A percentile compares a stretch with the other conserved stretches of the same genome.
These are phyloP conservation scores for Phyllosticta paracitricarpa DNA, from an alignment of 2,329 filamentous ascomycete genomes.

Conservation along the genomic window DNA sequence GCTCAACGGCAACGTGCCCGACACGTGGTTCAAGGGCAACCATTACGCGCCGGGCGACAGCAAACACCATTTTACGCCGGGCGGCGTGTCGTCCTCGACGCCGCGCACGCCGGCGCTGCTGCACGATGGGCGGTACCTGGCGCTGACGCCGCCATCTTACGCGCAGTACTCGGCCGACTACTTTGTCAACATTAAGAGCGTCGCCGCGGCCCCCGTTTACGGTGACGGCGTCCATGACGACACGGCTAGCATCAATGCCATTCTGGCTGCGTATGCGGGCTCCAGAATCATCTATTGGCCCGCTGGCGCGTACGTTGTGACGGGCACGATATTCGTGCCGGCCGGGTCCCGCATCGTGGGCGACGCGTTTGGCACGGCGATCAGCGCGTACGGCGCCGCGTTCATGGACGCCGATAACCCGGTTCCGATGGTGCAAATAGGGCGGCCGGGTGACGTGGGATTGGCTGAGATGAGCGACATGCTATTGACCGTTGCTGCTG, in stretches of 20 bases:
- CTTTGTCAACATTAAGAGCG: slow-evolving; percentile 10
- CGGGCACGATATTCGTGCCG: slow-evolving; percentile 14
- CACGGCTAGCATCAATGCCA: slow-evolving; percentile 9
- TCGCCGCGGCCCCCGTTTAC: neutral
- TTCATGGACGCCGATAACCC: slow-evolving; percentile 15
- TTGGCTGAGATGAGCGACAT: slow-evolving; percentile 16
- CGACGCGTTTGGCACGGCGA: slow-evolving; percentile 13
- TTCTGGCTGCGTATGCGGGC: slow-evolving; percentile 5
- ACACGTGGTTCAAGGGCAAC: slow-evolving; percentile 9
- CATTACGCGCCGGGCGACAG: slow-evolving; percentile 1
- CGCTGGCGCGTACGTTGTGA: slow-evolving; percentile 15
- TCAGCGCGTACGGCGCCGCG: slow-evolving; percentile 12
- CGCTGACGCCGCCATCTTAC: slow-evolving; percentile 7
- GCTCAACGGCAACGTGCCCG: slow-evolving; percentile 1
- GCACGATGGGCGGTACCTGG: slow-evolving; percentile 1
- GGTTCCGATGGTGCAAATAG: slow-evolving; percentile 14
- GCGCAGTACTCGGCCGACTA: slow-evolving; percentile 3
- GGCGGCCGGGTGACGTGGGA: slow-evolving; percentile 14
- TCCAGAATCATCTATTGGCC: slow-evolving; percentile 12
- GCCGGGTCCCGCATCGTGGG: slow-evolving; percentile 13
- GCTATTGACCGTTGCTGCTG: slow-evolving; percentile 14
- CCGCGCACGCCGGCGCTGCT: neutral
- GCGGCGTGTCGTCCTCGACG: neutral
- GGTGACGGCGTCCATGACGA: slow-evolving; percentile 8
- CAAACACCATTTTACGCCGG: neutral